Base-by-base conservation (phyloP, 2,329 filamentous ascomycete species). In the Epichloe uncinata region DNA sequence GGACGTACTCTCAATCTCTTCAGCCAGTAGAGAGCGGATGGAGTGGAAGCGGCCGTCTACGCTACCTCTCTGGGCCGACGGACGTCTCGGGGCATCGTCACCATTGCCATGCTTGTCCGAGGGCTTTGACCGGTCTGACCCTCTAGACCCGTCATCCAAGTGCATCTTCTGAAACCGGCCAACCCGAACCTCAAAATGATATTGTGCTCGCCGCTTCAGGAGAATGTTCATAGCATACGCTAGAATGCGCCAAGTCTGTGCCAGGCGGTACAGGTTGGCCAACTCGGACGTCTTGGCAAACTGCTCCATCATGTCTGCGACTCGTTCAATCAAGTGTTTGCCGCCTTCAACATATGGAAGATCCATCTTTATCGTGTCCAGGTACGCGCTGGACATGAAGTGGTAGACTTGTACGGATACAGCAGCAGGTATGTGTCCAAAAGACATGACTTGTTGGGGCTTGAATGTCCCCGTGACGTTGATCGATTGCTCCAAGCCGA, bases 211-310 rank as follows among this genome's bases (percentile, higher is more conserved):
- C 33, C 73, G 69, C 15, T 66, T 66, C 2, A 84, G 67, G 1
- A 84, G 66, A 12, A 81, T 61, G 18, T 68, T 65, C 55, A 80
- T 73, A 9, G 74, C 74, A 57, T 77, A 81, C 0, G 74, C 73
- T 18, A 84, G 59, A 12, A 82, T 70, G 33, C 78, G 73, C 80
- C 80, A 84, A 1, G 78, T 81, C 58, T 84, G 80, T 5, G 80
- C 77, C 0, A 84, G 68, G 1, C 80, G 72, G 58, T 77, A 83
- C 45, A 78, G 68, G 34, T 72, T 73, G 18, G 75, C 73, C 3
- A 65, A 66, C 55, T 82, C 78, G 2, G 80, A 77, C n/a, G 75
- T 73, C 22, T 63, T 66, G 3, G 78, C 79, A 56, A 76, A 84
- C 36, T 72, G 66, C 53, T 81, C 75, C 53, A 82, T 66, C 8